These are phyloP conservation scores for Aspergillus sparsus DNA, from an alignment of 495 filamentous ascomycete genomes.

Conservation along the genomic window DNA sequence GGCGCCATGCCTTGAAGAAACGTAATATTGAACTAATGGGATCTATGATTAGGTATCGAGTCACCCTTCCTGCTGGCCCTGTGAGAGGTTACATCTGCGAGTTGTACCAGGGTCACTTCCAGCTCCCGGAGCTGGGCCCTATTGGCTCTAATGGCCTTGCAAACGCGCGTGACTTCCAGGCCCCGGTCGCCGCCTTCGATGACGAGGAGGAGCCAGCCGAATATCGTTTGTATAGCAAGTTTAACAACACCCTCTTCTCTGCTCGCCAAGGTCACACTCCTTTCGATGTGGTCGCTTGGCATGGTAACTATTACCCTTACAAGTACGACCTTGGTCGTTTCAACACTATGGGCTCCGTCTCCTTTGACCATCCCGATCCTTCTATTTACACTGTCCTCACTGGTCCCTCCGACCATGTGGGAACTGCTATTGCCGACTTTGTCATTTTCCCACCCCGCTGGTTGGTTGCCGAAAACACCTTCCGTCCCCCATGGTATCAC, in stretches of 20 bases:
- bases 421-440: conserved; percentile 78
- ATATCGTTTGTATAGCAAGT: conserved; percentile 73
- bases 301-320: conserved; percentile 75
- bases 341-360: conserved; percentile 72
- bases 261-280: conserved; percentile 73
- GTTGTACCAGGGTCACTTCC: conserved; percentile 81
- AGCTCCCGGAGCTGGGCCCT: conserved; percentile 83
- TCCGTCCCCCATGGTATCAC: conserved; percentile 83
- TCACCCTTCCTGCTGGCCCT: conserved; percentile 63
- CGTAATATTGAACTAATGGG: background rate
- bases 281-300: conserved; percentile 85
- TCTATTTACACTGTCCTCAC: conserved; percentile 82
- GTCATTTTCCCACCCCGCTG: conserved; percentile 83
- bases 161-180: conserved; percentile 87
- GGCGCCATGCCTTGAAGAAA: conserved; percentile 43
- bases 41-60: conserved; percentile 58
- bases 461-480: conserved; percentile 75
- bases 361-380: conserved; percentile 80
- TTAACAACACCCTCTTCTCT: conserved; percentile 74
- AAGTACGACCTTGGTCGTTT: conserved; percentile 86
- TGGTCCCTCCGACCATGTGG: conserved; percentile 68
- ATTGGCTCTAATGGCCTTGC: conserved; percentile 87
- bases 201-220: conserved; percentile 50
- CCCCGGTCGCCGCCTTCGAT: conserved; percentile 74
- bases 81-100: conserved; percentile 85